Conservation (phyloP, 306 rosid genomes). For the Sophora flavescens region DNA sequence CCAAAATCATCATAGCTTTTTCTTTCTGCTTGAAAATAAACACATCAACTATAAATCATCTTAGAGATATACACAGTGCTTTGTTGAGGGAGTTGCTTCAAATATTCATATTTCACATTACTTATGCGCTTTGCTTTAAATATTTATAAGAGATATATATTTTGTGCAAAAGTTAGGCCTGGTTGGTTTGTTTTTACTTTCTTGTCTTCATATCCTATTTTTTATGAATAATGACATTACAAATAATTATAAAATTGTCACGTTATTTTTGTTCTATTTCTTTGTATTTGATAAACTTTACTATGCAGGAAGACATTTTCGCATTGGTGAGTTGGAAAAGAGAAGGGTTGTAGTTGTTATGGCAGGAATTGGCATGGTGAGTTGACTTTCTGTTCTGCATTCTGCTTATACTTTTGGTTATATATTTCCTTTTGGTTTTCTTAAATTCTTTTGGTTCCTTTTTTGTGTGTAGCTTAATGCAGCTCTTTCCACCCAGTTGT, state of each 20-base stretch:
- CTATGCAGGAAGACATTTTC: conserved; percentile 69
- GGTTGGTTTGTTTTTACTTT: no score
- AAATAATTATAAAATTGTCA: no score
- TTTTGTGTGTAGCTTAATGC: conserved; percentile 68
- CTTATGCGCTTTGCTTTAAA: no score
- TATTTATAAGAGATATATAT: no score
- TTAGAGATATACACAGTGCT: neutral
- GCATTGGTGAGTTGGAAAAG: conserved; percentile 63
- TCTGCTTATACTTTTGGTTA: neutral
- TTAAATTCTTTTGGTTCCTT: neutral
- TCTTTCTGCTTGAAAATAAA: neutral
- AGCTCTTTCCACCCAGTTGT: conserved; percentile 68
- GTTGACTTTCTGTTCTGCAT: neutral
- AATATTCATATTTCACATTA: no score
- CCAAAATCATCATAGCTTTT: neutral
- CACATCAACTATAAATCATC: neutral
- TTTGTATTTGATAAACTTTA: conserved; percentile 14
- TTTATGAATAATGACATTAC: no score
- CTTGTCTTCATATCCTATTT: no score
- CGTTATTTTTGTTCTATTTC: no score
- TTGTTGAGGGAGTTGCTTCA: no score
- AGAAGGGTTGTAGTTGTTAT: conserved; percentile 65
- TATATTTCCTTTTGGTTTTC: neutral
- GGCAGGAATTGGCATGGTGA: conserved; percentile 81
- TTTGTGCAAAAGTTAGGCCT: no score